Conservation (phyloP, 306 rosid genomes). For the Malus fusca region DNA sequence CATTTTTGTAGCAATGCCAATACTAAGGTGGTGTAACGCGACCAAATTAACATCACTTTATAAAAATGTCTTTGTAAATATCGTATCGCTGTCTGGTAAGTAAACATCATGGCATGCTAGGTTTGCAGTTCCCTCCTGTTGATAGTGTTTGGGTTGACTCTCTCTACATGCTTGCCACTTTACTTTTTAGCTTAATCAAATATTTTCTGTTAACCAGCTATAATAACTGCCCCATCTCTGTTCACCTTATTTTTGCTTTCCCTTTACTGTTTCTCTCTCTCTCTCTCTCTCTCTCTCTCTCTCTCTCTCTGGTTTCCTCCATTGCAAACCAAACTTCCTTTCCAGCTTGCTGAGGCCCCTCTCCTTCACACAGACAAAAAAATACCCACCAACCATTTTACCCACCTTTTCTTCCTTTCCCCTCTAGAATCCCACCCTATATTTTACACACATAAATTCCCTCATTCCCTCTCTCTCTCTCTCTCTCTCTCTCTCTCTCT, state of each 20-base stretch:
- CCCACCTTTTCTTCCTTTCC: slow-evolving; percentile 34
- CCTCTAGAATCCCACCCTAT: slow-evolving; percentile 21
- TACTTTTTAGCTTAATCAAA: slow-evolving; percentile 31
- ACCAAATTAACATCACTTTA: too few relatives aligned
- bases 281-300: slow-evolving; percentile 26
- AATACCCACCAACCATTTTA: slow-evolving; percentile 61
- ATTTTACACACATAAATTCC: neutral
- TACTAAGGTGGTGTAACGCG: too few relatives aligned
- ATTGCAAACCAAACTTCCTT: slow-evolving; percentile 69
- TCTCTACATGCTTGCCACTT: slow-evolving; percentile 7
- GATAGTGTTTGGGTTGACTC: slow-evolving; percentile 25
- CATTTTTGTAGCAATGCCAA: too few relatives aligned
- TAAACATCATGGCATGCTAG: slow-evolving; percentile 29
- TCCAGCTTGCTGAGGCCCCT: slow-evolving; percentile 53
- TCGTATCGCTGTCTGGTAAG: slow-evolving; percentile 18
- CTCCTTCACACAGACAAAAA: slow-evolving; percentile 19
- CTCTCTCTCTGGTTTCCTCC: slow-evolving; percentile 45
- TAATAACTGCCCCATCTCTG: slow-evolving; percentile 32
- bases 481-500: slow-evolving; percentile 12
- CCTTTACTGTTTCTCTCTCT: slow-evolving; percentile 57
- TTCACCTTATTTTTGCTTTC: slow-evolving; percentile 42
- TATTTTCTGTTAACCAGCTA: slow-evolving; percentile 27
- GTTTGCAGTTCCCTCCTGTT: slow-evolving; percentile 33
- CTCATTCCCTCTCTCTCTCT: slow-evolving; percentile 3
- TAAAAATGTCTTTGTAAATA: too few relatives aligned